A percentile compares a stretch with the other conserved stretches of the same genome.
Conservation (phyloP, 2,329 filamentous ascomycete genomes). For the Domatiomyces catenatus region DNA sequence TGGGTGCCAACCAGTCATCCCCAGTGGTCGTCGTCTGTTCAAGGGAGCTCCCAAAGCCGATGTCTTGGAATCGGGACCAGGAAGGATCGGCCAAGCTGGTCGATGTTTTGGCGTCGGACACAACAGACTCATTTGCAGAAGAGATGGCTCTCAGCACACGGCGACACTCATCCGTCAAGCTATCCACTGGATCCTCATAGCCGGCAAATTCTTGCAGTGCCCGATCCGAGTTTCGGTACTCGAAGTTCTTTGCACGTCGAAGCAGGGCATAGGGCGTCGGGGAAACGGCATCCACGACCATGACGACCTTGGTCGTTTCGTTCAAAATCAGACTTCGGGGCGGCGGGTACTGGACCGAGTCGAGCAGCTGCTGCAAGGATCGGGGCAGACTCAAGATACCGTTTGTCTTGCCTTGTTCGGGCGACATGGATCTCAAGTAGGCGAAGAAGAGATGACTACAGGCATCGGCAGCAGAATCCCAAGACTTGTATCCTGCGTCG, state of each 20-base stretch:
- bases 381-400: conserved; percentile 77
- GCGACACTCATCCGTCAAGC: conserved; percentile 83
- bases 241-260: conserved; percentile 81
- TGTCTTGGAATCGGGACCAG: conserved; percentile 92
- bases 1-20: conserved; percentile 32
- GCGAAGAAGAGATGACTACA: conserved; percentile 97
- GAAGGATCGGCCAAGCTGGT: conserved; percentile 68
- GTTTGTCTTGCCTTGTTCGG: conserved; percentile 54
- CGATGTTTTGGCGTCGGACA: conserved; percentile 53
- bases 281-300: conserved; percentile 92
- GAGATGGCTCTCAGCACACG: conserved; percentile 82
- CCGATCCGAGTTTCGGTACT: conserved; percentile 77
- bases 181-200: conserved; percentile 75
- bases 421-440: conserved; percentile 77
- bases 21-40: conserved; percentile 58
- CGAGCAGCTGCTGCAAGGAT: conserved; percentile 76
- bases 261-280: conserved; percentile 85
- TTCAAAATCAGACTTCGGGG: conserved; percentile 60
- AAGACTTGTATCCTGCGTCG: conserved; percentile 81
- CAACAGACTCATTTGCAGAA: conserved; percentile 69
- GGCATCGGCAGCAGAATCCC: conserved; percentile 85
- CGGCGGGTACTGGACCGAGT: conserved; percentile 89
- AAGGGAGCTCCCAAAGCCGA: conserved; percentile 67
- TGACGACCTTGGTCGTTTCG: conserved; percentile 74
- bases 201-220: conserved; percentile 75